Percentiles rank a stretch among this genome's conserved stretches.
These are phyloP conservation scores for Solanum appendiculatum DNA, from an alignment of 257 asterid genomes.

Conservation along the genomic window DNA sequence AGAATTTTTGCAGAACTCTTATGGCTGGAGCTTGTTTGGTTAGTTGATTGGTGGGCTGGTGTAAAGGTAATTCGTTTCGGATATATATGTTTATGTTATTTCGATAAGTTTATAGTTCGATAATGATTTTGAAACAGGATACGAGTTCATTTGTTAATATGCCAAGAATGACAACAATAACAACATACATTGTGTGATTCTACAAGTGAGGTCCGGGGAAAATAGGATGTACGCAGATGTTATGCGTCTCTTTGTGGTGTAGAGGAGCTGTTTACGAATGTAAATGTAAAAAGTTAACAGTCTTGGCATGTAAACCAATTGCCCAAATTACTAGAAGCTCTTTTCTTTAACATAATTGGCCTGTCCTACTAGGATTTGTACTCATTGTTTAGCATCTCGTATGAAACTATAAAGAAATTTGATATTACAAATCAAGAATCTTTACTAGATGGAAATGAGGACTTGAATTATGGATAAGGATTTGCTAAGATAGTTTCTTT, in stretches of 20 bases:
- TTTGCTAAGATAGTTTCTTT: background rate
- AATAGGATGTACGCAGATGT: background rate
- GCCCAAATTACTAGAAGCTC: background rate
- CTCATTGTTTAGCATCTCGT: background rate
- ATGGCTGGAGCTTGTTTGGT: slow-evolving; percentile 98
- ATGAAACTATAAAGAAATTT: background rate
- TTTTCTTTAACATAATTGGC: background rate
- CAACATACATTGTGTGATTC: background rate
- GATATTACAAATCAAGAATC: background rate
- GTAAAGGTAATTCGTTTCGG: slow-evolving; percentile 47
- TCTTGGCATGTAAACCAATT: background rate
- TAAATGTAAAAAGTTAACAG: background rate
- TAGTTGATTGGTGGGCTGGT: slow-evolving; percentile 96
- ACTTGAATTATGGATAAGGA: background rate
- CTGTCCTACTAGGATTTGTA: background rate
- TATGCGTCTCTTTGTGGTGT: background rate
- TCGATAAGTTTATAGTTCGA: background rate
- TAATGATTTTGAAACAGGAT: background rate
- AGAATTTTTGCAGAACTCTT: slow-evolving; percentile 61
- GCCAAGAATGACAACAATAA: background rate
- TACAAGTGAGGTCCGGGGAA: background rate
- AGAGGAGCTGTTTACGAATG: background rate
- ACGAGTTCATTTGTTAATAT: background rate
- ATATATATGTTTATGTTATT: background rate
- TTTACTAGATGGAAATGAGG: background rate